These are phyloP conservation scores for Lanmaoa pseudosensibilis DNA, from an alignment of 768 basidiomycete species.

Conservation along the genomic window DNA sequence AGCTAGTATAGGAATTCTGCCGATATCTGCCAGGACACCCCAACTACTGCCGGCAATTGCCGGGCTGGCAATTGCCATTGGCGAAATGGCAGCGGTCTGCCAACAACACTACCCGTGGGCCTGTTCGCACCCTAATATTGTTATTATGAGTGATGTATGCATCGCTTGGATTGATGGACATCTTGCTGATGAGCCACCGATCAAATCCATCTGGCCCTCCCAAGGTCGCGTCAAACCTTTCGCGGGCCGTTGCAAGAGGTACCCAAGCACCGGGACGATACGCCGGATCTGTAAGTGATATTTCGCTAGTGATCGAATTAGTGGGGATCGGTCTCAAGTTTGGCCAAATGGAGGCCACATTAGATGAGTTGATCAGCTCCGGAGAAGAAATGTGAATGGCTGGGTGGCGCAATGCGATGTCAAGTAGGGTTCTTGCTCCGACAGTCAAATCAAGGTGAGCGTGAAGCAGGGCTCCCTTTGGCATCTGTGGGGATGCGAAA, in stretches of 20 bases:
- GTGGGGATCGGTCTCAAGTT: slow-evolving; percentile 51
- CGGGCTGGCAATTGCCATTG: too few species aligned
- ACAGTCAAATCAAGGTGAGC: slow-evolving; percentile 76
- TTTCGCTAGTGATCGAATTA: slow-evolving; percentile 15
- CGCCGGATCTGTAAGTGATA: slow-evolving; percentile 34
- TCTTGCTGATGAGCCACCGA: slow-evolving; percentile 55
- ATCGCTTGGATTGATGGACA: slow-evolving; percentile 69
- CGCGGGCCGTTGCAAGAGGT: slow-evolving; percentile 51
- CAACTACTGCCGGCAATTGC: too few species aligned
- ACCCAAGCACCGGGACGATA: slow-evolving; percentile 57
- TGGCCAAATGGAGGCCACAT: slow-evolving; percentile 47
- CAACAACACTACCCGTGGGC: too few species aligned
- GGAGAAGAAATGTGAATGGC: slow-evolving; percentile 59
- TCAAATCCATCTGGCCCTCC: slow-evolving; percentile 71
- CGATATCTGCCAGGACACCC: too few species aligned
- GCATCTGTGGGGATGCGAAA: slow-evolving; percentile 51
- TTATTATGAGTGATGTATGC: slow-evolving; percentile 76
- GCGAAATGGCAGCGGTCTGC: too few species aligned
- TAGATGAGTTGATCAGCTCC: slow-evolving; percentile 39
- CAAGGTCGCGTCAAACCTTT: slow-evolving; percentile 47
- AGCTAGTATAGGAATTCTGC: too few species aligned
- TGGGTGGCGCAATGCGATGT: slow-evolving; percentile 55
- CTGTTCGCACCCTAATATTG: slow-evolving; percentile 50
- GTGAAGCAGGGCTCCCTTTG: slow-evolving; percentile 76
- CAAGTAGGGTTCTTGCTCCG: slow-evolving; percentile 49